phyloP scores from a whole-genome alignment of 169 alveolate genomes.

The Eimeria necatrix region DNA sequence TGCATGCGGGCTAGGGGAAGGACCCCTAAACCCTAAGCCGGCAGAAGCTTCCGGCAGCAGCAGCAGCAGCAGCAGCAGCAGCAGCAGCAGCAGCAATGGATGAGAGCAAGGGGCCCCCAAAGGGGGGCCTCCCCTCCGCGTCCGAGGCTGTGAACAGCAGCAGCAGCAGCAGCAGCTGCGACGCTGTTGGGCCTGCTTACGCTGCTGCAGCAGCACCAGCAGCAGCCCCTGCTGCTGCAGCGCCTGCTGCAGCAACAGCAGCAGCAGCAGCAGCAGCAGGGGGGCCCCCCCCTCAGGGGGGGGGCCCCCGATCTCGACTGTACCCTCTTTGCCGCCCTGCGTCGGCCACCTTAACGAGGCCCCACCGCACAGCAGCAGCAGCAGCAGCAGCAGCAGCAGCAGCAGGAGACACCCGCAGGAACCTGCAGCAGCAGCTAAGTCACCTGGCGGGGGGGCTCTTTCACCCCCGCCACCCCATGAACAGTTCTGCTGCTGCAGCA shows the following conservation, averaged over 20 bases:
- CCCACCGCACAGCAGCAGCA: not conserved
- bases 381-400: conserved; percentile 18
- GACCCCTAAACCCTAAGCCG: not conserved
- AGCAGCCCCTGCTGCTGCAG: not conserved
- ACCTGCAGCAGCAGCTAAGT: not conserved
- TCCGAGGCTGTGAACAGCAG: not conserved
- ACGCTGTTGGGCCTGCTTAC: not conserved
- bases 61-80: conserved; percentile 17
- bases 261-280: not conserved
- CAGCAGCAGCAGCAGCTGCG: conserved; percentile 24
- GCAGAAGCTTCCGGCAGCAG: not conserved
- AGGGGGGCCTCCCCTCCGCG: not conserved
- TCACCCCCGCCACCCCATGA: no score
- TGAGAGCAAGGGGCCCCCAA: not conserved
- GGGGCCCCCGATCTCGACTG: not conserved
- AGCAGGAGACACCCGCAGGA: no score
- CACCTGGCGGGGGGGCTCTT: not conserved
- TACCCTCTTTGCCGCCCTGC: not conserved
- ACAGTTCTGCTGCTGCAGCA: not conserved
- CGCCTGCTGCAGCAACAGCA: not conserved
- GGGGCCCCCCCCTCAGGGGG: not conserved
- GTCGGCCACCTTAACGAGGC: not conserved
- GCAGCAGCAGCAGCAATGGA: not conserved
- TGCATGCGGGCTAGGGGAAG: not conserved
- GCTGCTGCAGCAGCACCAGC: not conserved